Conservation (phyloP, 176 grass and related monocot genomes). For the Cenchrus americanus region DNA sequence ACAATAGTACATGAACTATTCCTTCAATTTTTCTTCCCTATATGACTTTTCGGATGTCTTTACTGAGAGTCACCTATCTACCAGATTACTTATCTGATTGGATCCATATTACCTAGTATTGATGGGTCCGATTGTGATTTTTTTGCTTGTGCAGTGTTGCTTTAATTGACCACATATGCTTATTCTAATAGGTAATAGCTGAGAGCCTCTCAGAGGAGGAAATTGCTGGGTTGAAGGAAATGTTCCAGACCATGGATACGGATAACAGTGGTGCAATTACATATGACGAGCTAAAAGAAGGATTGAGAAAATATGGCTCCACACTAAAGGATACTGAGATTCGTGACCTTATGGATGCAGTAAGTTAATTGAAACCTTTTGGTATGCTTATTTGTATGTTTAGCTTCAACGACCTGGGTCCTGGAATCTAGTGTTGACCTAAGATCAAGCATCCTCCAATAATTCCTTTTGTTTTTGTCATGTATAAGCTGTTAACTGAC, state of each 20-base stretch:
- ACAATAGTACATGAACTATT: not conserved
- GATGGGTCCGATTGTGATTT: not conserved
- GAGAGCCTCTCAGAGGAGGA: slow-evolving; percentile 99
- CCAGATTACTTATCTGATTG: not conserved
- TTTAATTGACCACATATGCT: slow-evolving; percentile 22
- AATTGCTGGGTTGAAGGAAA: slow-evolving; percentile 98
- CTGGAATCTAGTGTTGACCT: slow-evolving; percentile 13
- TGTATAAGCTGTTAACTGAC: slow-evolving; percentile 10
- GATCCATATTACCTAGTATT: not conserved
- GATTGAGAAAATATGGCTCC: slow-evolving; percentile 89
- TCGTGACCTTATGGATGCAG: slow-evolving; percentile 97
- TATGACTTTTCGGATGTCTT: not conserved
- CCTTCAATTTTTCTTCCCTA: not conserved
- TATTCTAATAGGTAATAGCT: slow-evolving; percentile 83
- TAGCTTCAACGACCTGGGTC: slow-evolving; percentile 22
- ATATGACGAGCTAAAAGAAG: slow-evolving; percentile 96
- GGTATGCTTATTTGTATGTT: slow-evolving; percentile 14
- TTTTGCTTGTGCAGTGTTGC: not conserved
- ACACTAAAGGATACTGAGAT: slow-evolving; percentile 98
- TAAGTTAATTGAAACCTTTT: slow-evolving; percentile 57
- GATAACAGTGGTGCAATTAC: slow-evolving; percentile 99
- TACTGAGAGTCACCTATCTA: not conserved
- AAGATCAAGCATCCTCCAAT: not conserved
- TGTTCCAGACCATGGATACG: slow-evolving; percentile 97
- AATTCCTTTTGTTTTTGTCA: not conserved